Evolutionary conservation across 1,284 basidiomycete species (phyloP), one percentile per base, ranked within the genome.

Genomic region (Hemileia vastatrix): DNA sequence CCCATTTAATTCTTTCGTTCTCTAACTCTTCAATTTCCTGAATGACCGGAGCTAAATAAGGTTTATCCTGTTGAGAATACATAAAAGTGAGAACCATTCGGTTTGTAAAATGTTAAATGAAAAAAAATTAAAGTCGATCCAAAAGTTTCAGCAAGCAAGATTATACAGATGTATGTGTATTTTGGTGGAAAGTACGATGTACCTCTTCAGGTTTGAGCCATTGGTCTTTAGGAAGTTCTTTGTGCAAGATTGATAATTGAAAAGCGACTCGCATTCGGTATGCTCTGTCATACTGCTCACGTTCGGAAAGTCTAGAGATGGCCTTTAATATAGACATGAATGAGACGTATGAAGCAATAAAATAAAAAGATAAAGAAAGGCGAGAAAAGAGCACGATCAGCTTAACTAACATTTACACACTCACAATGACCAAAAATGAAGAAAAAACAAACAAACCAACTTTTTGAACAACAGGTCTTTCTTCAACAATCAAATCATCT

Each of bases 401-500:
- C n/a, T n/a, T n/a, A n/a, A n/a, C n/a, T n/a, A n/a, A n/a, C n/a
- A n/a, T n/a, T n/a, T n/a, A n/a, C n/a, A n/a, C 5, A 15, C n/a
- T 18, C 18, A 5, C 6, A 19, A 21, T 23, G 13, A 21, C 19
- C 6, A 48, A 45, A 27, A 11, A 2, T 33, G 18, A 31, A 24
- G 27, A 9, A 18, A 18, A n/a, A 24, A 23, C 13, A 36, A 32
- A 18, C 23, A 32, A 15, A 70, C 77, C 52, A 73, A 91, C 93
- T 82, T 88, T 85, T 78, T 95, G 87, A 36, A 95, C 88, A 67
- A 86, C 83, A 19, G 80, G 79, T 65, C 85, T 83, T 79, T 97
- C 94, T 79, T 96, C 92, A 64, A 87, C 80, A 67, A 97, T 79
- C 71, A 98, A 83, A 82, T 98, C 94, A 77, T 98, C 94, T 78